phyloP scores from a whole-genome alignment of 2,329 filamentous ascomycete genomes.

The Aspergillus uvarum region DNA sequence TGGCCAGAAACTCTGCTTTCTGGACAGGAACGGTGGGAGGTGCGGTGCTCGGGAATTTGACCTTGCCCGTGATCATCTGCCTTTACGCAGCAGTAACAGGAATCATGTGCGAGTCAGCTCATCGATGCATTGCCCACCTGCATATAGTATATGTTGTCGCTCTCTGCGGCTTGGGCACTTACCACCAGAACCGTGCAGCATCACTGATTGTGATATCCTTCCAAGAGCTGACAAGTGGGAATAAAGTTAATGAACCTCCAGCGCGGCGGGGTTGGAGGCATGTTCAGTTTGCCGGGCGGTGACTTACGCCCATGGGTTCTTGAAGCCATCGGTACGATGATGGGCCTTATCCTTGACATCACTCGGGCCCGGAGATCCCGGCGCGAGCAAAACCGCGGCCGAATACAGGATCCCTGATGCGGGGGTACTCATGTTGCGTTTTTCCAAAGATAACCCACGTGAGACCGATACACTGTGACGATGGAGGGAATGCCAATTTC shows the following conservation, averaged over 20 bases:
- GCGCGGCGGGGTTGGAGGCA: neutral
- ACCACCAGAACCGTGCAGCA: conserved; percentile 17
- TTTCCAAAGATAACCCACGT: conserved; percentile 14
- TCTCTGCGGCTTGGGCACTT: conserved; percentile 4
- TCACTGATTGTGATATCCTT: conserved; percentile 1
- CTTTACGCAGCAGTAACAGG: neutral
- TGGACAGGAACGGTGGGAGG: conserved; percentile 66
- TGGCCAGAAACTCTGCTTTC: conserved; percentile 65
- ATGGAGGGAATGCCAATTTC: conserved; percentile 24
- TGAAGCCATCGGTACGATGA: conserved; percentile 40
- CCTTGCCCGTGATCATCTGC: conserved; percentile 46
- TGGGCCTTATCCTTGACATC: conserved; percentile 43
- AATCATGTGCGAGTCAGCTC: neutral
- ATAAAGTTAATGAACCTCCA: neutral
- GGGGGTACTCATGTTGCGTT: conserved; percentile 38
- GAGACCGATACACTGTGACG: conserved; percentile 13
- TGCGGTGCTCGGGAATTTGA: conserved; percentile 60
- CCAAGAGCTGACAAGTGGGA: conserved; percentile 23
- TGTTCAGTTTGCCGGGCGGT: neutral
- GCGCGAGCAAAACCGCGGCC: conserved; percentile 40
- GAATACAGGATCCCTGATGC: conserved; percentile 43
- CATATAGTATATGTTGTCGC: neutral
- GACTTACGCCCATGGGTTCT: conserved; percentile 47
- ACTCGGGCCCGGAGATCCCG: conserved; percentile 36
- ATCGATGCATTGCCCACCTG: neutral